phyloP scores from a whole-genome alignment of 164 flowering plant genomes.

The Berberis vulgaris region DNA sequence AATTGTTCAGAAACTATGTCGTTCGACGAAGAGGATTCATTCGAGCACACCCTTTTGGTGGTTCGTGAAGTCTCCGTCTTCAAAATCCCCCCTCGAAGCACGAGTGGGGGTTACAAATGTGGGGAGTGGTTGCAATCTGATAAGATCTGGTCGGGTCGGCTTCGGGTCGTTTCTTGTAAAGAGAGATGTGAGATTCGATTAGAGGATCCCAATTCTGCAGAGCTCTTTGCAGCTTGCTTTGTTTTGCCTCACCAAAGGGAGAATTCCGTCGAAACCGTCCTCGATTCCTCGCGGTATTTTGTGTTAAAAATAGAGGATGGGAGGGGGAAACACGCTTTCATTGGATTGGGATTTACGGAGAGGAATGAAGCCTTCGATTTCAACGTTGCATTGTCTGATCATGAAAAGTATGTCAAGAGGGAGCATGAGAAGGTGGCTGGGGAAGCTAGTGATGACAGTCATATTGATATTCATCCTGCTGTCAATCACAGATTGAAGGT shows the following conservation, averaged over 20 bases:
- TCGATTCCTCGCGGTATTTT: slow-evolving; percentile 93
- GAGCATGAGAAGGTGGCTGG: slow-evolving; percentile 64
- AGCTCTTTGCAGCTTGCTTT: slow-evolving; percentile 93
- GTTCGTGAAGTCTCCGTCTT: slow-evolving; percentile 84
- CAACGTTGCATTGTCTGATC: slow-evolving; percentile 97
- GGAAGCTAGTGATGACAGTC: slow-evolving; percentile 30
- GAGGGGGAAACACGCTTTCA: slow-evolving; percentile 84
- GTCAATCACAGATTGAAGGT: slow-evolving; percentile 98
- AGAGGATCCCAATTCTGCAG: slow-evolving; percentile 88
- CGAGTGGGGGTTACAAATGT: slow-evolving; percentile 96
- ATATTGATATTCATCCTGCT: slow-evolving; percentile 89
- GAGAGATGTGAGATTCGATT: slow-evolving; percentile 92
- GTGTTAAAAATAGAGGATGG: slow-evolving; percentile 97
- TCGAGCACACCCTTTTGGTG: slow-evolving; percentile 94
- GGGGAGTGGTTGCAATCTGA: slow-evolving; percentile 99
- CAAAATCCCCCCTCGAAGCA: slow-evolving; percentile 92
- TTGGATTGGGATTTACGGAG: slow-evolving; percentile 87
- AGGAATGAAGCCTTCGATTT: slow-evolving; percentile 98
- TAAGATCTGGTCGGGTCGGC: slow-evolving; percentile 97
- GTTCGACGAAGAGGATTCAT: slow-evolving; percentile 63
- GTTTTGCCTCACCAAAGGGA: slow-evolving; percentile 83
- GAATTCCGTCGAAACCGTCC: slow-evolving; percentile 75
- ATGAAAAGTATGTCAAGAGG: slow-evolving; percentile 87
- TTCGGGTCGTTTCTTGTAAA: slow-evolving; percentile 82
- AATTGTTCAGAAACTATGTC: slow-evolving; percentile 35